Conservation (phyloP, 805 yeast genomes). For the Vanderwaltozyma yarrowii region DNA sequence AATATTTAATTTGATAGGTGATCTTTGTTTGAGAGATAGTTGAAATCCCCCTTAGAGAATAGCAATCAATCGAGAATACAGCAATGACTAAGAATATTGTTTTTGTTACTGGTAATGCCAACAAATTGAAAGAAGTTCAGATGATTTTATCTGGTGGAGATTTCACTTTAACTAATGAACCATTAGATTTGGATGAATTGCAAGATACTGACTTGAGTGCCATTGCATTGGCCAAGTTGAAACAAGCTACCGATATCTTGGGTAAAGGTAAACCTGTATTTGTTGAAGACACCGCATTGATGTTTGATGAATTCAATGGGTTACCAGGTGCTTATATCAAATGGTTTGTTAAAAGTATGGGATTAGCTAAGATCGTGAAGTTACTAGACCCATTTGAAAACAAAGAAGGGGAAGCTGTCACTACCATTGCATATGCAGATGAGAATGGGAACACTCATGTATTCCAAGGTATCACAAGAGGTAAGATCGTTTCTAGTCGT, state of each 20-base stretch:
- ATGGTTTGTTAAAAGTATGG: conserved; percentile 78
- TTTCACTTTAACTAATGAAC: conserved; percentile 42
- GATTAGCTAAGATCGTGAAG: conserved; percentile 65
- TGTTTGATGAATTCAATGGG: conserved; percentile 67
- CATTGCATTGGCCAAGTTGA: conserved; percentile 72
- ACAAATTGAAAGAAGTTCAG: conserved; percentile 78
- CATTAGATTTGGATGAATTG: conserved; percentile 77
- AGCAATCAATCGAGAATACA: too few relatives aligned
- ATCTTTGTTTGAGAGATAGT: too few relatives aligned
- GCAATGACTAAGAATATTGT: too few relatives aligned
- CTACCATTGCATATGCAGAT: conserved; percentile 86
- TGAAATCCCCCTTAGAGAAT: too few relatives aligned
- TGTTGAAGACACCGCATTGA: conserved; percentile 91
- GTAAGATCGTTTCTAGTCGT: conserved; percentile 64
- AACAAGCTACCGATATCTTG: conserved; percentile 50
- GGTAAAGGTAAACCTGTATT: conserved; percentile 64
- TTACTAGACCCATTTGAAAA: conserved; percentile 75
- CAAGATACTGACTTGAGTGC: conserved; percentile 78
- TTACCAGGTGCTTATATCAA: conserved; percentile 94
- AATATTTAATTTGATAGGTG: too few relatives aligned
- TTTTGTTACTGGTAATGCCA: conserved; percentile 81
- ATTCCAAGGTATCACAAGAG: conserved; percentile 79
- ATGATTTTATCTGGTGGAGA: conserved; percentile 40
- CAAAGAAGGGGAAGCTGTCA: conserved; percentile 76
- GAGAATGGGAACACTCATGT: conserved; percentile 71